These are phyloP conservation scores for Saccharomyces hybrid DNA, from an alignment of 1,139 yeast genomes.

Conservation along the genomic window DNA sequence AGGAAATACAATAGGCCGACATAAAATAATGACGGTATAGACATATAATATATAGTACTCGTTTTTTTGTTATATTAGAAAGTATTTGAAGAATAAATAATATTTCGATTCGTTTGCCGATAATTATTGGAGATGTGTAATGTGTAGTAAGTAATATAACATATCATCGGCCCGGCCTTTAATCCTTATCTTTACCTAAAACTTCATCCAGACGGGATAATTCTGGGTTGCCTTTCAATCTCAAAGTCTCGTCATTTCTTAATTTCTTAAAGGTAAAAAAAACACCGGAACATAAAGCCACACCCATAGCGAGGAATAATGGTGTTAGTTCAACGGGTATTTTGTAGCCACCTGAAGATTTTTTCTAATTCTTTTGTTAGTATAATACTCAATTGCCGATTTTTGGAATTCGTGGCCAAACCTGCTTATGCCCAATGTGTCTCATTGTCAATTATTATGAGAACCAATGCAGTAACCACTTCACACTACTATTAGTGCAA, in stretches of 20 bases:
- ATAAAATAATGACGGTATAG: not conserved
- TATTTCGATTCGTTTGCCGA: not conserved
- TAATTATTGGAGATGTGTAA: not conserved
- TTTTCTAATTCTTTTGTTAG: constrained; percentile 26
- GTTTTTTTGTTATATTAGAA: not conserved
- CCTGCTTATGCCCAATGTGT: too few relatives aligned
- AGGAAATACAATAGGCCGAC: not conserved
- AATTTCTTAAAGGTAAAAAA: constrained; percentile 70
- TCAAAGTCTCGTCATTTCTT: constrained; percentile 55
- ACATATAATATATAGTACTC: not conserved
- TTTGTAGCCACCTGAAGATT: constrained; percentile 29
- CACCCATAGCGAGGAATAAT: constrained; percentile 53
- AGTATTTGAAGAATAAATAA: not conserved
- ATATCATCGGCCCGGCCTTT: not conserved
- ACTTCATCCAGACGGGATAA: constrained; percentile 46
- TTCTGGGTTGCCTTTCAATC: constrained; percentile 57
- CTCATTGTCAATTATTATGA: too few relatives aligned
- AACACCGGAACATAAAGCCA: constrained; percentile 56
- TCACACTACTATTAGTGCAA: too few relatives aligned
- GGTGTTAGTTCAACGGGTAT: constrained; percentile 76
- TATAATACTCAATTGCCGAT: not conserved
- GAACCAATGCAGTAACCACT: too few relatives aligned
- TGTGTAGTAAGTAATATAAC: not conserved
- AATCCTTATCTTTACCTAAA: constrained; percentile 40
- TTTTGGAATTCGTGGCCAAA: too few relatives aligned